Percentiles rank a stretch among this genome's conserved stretches.
Conservation (phyloP, 2,329 filamentous ascomycete species). For the Plectosphaerella plurivora region DNA sequence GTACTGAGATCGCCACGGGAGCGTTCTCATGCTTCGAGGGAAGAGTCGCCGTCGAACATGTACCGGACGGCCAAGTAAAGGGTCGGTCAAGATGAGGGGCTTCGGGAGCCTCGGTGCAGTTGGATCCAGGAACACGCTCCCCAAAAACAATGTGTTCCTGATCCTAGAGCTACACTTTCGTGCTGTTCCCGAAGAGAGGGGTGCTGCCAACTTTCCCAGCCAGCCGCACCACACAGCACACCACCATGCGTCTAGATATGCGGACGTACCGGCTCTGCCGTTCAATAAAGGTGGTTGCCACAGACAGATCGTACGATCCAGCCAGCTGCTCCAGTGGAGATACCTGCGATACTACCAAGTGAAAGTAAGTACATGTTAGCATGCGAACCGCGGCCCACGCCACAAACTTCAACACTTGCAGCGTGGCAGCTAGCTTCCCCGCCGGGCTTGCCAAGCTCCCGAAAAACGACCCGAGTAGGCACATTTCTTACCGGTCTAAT, state of each 20-base stretch:
- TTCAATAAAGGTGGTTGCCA: background rate
- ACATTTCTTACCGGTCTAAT: too few relatives aligned
- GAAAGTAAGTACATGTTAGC: too few relatives aligned
- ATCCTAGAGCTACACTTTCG: too few relatives aligned
- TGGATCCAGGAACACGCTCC: too few relatives aligned
- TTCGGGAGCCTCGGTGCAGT: too few relatives aligned
- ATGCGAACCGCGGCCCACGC: background rate
- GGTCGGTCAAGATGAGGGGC: too few relatives aligned
- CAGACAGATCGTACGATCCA: too few relatives aligned
- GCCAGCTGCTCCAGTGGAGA: background rate
- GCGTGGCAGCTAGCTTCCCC: background rate
- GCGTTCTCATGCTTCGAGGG: background rate
- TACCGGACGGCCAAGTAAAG: conserved; percentile 7
- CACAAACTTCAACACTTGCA: background rate
- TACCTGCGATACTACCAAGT: background rate
- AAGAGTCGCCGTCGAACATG: conserved; percentile 10
- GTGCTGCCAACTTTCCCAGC: too few relatives aligned
- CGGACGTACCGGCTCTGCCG: background rate
- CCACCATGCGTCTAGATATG: too few relatives aligned
- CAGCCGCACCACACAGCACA: too few relatives aligned
- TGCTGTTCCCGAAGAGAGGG: too few relatives aligned
- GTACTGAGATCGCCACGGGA: conserved; percentile 19
- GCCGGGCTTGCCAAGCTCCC: background rate
- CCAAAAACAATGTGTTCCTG: too few relatives aligned
- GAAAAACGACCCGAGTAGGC: background rate